phyloP scores from a whole-genome alignment of 768 basidiomycete genomes.

The Hortiboletus campestris region DNA sequence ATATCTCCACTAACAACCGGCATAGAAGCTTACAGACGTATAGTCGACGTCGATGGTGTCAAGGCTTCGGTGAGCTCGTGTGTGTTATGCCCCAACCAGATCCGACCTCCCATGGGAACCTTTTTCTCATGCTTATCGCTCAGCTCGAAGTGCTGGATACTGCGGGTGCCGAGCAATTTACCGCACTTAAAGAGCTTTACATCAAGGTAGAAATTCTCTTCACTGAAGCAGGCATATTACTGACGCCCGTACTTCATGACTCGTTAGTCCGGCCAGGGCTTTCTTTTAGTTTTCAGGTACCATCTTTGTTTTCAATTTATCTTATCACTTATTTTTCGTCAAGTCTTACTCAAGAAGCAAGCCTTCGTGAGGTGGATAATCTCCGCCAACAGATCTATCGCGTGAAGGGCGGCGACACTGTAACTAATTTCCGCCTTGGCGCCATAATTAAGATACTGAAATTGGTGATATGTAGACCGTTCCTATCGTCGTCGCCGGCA shows the following conservation, averaged over 20 bases:
- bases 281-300: constrained; percentile 81
- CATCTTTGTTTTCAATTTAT: background rate
- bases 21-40: constrained; percentile 69
- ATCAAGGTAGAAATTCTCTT: constrained; percentile 54
- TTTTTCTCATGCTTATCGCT: constrained; percentile 11
- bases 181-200: constrained; percentile 74
- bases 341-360: constrained; percentile 80
- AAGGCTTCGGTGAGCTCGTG: constrained; percentile 49
- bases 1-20: constrained; percentile 7
- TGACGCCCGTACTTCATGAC: background rate
- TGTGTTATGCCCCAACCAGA: constrained; percentile 17
- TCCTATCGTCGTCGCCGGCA: constrained; percentile 85
- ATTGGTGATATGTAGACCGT: constrained; percentile 41
- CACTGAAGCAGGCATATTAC: background rate
- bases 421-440: constrained; percentile 31
- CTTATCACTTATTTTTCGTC: background rate
- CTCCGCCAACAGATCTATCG: constrained; percentile 80
- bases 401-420: constrained; percentile 69
- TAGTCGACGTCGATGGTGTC: constrained; percentile 64
- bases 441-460: constrained; percentile 1
- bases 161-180: constrained; percentile 85
- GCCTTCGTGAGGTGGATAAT: constrained; percentile 74
- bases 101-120: constrained; percentile 2
- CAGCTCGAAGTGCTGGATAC: constrained; percentile 83
- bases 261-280: constrained; percentile 64